Conservation (phyloP, 2,329 filamentous ascomycete species). For the Colletotrichum siamense region DNA sequence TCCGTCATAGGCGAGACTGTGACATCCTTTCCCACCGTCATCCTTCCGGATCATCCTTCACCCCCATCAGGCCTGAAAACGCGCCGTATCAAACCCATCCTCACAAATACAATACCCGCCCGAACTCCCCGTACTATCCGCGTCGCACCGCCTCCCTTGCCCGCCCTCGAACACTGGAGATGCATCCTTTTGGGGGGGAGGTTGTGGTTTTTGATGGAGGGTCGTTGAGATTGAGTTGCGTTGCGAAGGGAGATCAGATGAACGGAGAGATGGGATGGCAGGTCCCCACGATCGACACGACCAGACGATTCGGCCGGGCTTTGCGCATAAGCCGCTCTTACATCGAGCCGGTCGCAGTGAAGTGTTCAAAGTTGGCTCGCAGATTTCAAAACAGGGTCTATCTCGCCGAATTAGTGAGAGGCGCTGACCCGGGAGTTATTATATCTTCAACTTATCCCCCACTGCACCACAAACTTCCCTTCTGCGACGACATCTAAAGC, state of each 20-base stretch:
- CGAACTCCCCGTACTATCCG: background rate
- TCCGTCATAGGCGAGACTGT: background rate
- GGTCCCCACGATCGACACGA: background rate
- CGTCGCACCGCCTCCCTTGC: background rate
- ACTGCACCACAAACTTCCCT: background rate
- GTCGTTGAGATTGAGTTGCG: background rate
- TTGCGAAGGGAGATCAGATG: background rate
- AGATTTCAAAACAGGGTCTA: background rate
- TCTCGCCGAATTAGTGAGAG: background rate
- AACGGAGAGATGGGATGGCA: background rate
- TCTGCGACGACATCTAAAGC: background rate
- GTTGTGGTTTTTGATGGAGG: background rate
- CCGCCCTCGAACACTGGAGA: background rate
- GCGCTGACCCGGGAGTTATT: background rate
- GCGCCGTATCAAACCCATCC: background rate
- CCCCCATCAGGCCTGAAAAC: background rate
- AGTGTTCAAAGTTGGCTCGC: background rate
- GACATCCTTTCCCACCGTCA: background rate
- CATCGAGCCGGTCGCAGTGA: background rate
- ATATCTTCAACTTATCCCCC: background rate
- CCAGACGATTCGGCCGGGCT: accelerated
- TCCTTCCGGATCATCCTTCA: background rate
- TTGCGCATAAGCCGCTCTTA: accelerated
- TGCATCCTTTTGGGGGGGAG: no score
- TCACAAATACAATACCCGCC: background rate